Evolutionary conservation across 2,329 filamentous ascomycete genomes (phyloP), one percentile per base, ranked within the genome.

Genomic region (Cercospora sesami): DNA sequence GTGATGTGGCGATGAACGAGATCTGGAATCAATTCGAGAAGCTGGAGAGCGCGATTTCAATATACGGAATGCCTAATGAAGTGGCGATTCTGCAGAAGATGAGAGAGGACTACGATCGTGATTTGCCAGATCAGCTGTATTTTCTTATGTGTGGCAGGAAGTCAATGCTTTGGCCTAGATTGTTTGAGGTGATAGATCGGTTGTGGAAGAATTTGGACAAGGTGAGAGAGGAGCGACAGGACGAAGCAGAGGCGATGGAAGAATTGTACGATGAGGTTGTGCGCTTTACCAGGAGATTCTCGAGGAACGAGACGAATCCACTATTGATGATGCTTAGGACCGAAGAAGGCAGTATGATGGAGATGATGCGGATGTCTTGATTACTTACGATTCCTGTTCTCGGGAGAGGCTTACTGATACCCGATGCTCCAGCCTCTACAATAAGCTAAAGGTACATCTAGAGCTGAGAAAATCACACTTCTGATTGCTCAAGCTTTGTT

Each of bases 61-160:
- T 66, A 28, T 66, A 58, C 21, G 68, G 68, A 42, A 53, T 68
- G 12, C 58, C 61, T 1, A 33, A 31, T 9, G 65, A 68, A 48
- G 16, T 30, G 1, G 55, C 30, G 5, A 39, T 70, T 1, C 61
- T 72, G 16, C 31, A 65, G 14, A 60, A 61, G 21, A 33, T 72
- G 45, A 61, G 66, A 28, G 61, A 69, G 30, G 64, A 70, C 21
- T 58, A 65, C 9, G 58, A 68, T 63, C 60, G 66, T n/a, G 66
- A 68, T 12, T 55, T 72, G 6, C 61, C 70, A 1, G 68, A 72
- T 30, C 66, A 70, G 31, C 18, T 72, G 14, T 68, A 67, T 48
- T 66, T 67, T n/a, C 26, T 70, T 9, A 55, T 64, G 26, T 67
- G 64, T 36, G 67, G 64, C 21, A 59, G 66, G 18, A 66, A 65